phyloP scores from a whole-genome alignment of 2,329 filamentous ascomycete genomes.

The Hypoxylon rubiginosum region DNA sequence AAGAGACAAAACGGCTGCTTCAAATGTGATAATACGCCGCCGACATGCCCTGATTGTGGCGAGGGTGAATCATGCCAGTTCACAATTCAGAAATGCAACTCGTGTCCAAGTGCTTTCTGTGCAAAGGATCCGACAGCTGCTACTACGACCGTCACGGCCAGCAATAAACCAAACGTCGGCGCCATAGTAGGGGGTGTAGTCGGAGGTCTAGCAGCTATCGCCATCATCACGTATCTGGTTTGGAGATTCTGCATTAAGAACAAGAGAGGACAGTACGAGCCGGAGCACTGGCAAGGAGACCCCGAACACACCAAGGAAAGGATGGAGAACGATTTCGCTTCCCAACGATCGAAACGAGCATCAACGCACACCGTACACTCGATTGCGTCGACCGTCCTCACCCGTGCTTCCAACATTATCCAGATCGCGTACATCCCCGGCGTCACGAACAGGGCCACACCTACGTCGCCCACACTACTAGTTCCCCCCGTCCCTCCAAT shows the following conservation, averaged over 20 bases:
- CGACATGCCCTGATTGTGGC: conserved; percentile 62
- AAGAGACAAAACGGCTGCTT: conserved; percentile 61
- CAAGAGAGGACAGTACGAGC: conserved; percentile 74
- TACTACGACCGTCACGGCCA: conserved; percentile 15
- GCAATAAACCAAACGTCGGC: conserved; percentile 75
- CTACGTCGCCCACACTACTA: conserved; percentile 82
- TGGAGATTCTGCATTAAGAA: conserved; percentile 91
- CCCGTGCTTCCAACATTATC: conserved; percentile 97
- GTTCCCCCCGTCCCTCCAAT: conserved; percentile 96
- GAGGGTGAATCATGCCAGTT: conserved; percentile 60
- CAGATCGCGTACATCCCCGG: conserved; percentile 99
- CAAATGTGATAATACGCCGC: conserved; percentile 58
- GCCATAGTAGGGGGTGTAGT: conserved; percentile 94
- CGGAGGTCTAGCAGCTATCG: conserved; percentile 83
- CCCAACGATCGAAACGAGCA: conserved; percentile 73
- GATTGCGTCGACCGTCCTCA: conserved; percentile 94
- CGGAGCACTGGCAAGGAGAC: conserved; percentile 68
- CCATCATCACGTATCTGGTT: conserved; percentile 81
- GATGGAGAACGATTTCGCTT: conserved; percentile 51
- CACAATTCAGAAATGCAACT: conserved; percentile 58
- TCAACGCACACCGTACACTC: conserved; percentile 90
- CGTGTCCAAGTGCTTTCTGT: conserved; percentile 65
- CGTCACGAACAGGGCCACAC: conserved; percentile 90
- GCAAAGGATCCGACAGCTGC: conserved; percentile 48
- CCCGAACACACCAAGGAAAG: conserved; percentile 64